Conservation (phyloP, 2,329 filamentous ascomycete genomes). For the Fusarium verticillioides region DNA sequence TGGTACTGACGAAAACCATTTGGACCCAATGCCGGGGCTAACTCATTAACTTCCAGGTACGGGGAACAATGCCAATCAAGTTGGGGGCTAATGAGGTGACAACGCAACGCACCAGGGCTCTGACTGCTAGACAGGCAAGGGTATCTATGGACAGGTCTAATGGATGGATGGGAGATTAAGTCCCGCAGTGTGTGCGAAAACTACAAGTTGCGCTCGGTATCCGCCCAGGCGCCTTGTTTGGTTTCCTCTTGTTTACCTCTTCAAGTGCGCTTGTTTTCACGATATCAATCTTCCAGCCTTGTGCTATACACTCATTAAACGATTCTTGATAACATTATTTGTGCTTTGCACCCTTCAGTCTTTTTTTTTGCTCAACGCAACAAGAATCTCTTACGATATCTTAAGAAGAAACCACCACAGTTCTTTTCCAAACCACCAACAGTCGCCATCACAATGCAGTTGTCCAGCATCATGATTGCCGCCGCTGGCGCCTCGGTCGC, state of each 20-base stretch:
- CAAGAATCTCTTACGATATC: conserved; percentile 15
- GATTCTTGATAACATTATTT: conserved; percentile 27
- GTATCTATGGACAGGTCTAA: neutral
- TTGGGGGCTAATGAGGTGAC: conserved; percentile 38
- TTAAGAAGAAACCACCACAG: conserved; percentile 13
- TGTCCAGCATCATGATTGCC: conserved; percentile 56
- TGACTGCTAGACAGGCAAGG: conserved; percentile 15
- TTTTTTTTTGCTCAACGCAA: conserved; percentile 28
- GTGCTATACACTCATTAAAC: conserved; percentile 33
- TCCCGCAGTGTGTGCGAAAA: conserved; percentile 39
- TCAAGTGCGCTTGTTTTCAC: conserved; percentile 37
- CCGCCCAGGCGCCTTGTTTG: conserved; percentile 25
- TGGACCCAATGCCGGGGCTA: conserved; percentile 39
- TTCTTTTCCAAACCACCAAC: conserved; percentile 20
- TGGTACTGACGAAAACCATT: conserved; percentile 26
- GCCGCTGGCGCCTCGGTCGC: conserved; percentile 55
- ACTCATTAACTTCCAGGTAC: conserved; percentile 28
- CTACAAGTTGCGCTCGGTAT: conserved; percentile 43
- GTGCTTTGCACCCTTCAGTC: conserved; percentile 36
- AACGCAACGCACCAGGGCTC: conserved; percentile 36
- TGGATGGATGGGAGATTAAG: conserved; percentile 26
- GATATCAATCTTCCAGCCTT: conserved; percentile 28
- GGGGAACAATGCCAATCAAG: conserved; percentile 29
- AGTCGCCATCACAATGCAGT: conserved; percentile 56
- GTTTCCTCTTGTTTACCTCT: conserved; percentile 16